Evolutionary conservation across 2,329 filamentous ascomycete species (phyloP).

Genomic region (Penicillium sp.): DNA sequence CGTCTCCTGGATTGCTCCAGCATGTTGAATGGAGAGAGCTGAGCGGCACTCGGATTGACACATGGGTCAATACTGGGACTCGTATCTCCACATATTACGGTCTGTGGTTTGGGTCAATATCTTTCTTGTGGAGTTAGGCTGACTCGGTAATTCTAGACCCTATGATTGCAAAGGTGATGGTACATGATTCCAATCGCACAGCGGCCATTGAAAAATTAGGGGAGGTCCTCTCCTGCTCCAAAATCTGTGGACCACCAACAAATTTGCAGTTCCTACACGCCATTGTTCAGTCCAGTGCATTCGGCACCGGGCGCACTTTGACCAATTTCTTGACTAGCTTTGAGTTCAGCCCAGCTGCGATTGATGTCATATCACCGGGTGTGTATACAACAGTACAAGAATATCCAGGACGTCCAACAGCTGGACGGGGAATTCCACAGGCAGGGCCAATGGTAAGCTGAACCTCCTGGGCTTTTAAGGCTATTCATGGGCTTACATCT

Average conservation of each 20-base stretch:
- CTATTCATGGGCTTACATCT: not conserved
- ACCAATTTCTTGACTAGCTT: slow-evolving; percentile 57
- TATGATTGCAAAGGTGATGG: slow-evolving; percentile 58
- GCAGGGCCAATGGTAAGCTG: slow-evolving; percentile 51
- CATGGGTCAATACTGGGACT: slow-evolving; percentile 59
- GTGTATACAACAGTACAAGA: slow-evolving; percentile 60
- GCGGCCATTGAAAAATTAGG: slow-evolving; percentile 45
- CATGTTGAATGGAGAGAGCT: slow-evolving; percentile 54
- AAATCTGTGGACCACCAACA: slow-evolving; percentile 53
- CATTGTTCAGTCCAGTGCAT: slow-evolving; percentile 49
- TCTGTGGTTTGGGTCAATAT: slow-evolving; percentile 12
- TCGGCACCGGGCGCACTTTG: slow-evolving; percentile 51
- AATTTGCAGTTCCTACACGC: slow-evolving; percentile 55
- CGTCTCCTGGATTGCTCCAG: slow-evolving; percentile 58
- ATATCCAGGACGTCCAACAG: slow-evolving; percentile 53
- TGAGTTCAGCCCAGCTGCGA: slow-evolving; percentile 48
- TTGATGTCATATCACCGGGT: slow-evolving; percentile 57
- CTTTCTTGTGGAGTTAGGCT: not conserved
- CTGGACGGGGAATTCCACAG: slow-evolving; percentile 59
- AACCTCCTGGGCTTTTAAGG: too few relatives aligned
- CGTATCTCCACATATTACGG: slow-evolving; percentile 58
- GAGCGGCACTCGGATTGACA: slow-evolving; percentile 56
- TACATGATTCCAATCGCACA: slow-evolving; percentile 45
- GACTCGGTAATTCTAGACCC: slow-evolving; percentile 39
- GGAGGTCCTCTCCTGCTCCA: slow-evolving; percentile 43